Conservation (phyloP, 2,329 filamentous ascomycete species). For the Cordyceps cicadae region DNA sequence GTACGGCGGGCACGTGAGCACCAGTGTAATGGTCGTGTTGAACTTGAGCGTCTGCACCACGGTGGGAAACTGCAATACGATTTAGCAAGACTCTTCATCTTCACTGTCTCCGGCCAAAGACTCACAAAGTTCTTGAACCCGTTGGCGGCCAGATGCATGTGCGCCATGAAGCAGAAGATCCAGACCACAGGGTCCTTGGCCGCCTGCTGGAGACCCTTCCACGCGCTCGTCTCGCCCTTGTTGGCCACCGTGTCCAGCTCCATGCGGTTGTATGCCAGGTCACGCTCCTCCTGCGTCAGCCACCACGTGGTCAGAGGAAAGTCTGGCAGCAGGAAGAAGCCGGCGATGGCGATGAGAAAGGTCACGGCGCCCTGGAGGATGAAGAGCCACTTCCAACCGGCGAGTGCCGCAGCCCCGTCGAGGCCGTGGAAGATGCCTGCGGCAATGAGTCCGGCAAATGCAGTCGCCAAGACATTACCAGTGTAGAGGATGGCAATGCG, state of each 20-base stretch:
- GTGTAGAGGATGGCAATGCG: conserved; percentile 51
- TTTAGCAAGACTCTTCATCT: background rate
- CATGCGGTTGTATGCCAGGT: conserved; percentile 29
- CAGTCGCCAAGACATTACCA: conserved; percentile 57
- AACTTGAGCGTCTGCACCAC: conserved; percentile 40
- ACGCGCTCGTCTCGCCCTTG: conserved; percentile 17
- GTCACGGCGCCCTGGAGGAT: conserved; percentile 51
- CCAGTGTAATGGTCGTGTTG: conserved; percentile 37
- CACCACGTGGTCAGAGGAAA: conserved; percentile 33
- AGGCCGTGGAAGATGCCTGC: conserved; percentile 46
- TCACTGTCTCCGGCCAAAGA: background rate
- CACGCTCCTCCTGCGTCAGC: conserved; percentile 36
- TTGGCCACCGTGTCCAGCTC: conserved; percentile 19
- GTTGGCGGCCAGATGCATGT: conserved; percentile 40
- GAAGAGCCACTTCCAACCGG: conserved; percentile 58
- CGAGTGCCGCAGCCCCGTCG: conserved; percentile 38
- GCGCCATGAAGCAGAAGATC: conserved; percentile 40
- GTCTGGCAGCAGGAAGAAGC: conserved; percentile 17
- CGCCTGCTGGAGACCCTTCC: conserved; percentile 25
- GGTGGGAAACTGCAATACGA: conserved; percentile 24
- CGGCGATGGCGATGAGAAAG: conserved; percentile 16
- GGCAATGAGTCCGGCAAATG: conserved; percentile 56
- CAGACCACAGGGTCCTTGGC: conserved; percentile 35
- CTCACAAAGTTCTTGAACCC: conserved; percentile 34
- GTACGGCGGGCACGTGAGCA: conserved; percentile 34